Conservation (phyloP, 371 early-diverging fungal genomes). For the Apophysomyces sp. region DNA sequence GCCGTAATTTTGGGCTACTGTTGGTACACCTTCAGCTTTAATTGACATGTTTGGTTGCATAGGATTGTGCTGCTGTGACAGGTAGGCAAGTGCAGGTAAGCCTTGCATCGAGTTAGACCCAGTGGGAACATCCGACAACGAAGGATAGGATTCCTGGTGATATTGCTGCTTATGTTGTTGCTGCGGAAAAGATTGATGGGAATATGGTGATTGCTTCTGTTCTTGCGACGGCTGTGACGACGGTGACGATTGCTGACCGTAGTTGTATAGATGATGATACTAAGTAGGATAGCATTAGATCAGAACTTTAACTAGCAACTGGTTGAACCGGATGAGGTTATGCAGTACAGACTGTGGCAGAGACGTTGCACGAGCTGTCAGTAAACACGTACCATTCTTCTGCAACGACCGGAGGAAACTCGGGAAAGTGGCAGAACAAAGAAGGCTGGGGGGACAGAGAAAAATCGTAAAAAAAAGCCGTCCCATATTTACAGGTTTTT, state of each 20-base stretch:
- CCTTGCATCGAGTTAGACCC: background rate
- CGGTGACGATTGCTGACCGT: conserved; percentile 1
- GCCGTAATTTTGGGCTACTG: background rate
- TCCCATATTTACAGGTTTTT: too few species aligned
- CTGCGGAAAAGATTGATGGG: background rate
- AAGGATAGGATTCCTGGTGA: background rate
- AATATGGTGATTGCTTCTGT: background rate
- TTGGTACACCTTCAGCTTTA: background rate
- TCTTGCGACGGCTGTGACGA: background rate
- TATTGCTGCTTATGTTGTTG: background rate
- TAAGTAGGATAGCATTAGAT: background rate
- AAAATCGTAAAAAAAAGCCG: background rate
- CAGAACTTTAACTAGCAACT: background rate
- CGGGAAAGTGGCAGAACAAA: conserved; percentile 1
- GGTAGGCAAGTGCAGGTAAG: background rate
- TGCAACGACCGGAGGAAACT: background rate
- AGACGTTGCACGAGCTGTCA: background rate
- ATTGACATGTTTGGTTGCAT: background rate
- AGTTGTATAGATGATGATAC: conserved; percentile 1
- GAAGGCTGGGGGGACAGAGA: background rate
- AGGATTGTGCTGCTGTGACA: background rate
- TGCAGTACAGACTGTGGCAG: conserved; percentile 2
- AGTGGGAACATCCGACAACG: background rate
- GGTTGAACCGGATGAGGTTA: background rate
- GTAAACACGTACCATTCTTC: conserved; percentile 4